Base-by-base conservation (phyloP, 2,329 filamentous ascomycete genomes). In the Chlorencoelia australis region DNA sequence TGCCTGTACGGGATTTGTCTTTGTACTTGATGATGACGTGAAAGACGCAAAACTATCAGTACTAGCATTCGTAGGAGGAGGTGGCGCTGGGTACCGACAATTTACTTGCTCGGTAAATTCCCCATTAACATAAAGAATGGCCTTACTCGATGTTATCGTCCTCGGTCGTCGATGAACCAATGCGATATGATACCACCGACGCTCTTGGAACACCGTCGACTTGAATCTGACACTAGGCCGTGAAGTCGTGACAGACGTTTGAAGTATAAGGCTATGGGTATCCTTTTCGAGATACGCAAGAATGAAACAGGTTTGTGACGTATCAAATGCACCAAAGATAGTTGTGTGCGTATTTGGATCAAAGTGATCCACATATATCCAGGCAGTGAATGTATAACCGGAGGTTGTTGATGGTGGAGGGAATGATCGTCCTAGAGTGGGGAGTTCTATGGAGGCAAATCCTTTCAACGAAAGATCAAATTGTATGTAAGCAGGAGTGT, bases 201-300 rank as follows among this genome's bases (percentile, higher is more conserved):
- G 73, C 44, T 82, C 71, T 49, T 78, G 67, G 53, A 98, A 96
- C 1, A 70, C 66, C 8, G 79, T 74, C 2, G 82, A 82, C 57
- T 91, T 94, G 68, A 98, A 98, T 38, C 91, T 77, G 30, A 98
- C 84, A 59, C 89, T 96, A 3, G 91, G 89, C 40, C 82, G 76
- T 35, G 77, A 70, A 7, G 87, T 87, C 35, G 78, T 84, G 42
- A 96, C 82, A 13, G 91, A 95, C 6, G 93, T 96, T 61, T 98
- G 91, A 5, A 98, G 66, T 48, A 98, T 98, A 48, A 98, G 82
- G 60, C 94, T 91, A 42, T 75, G 83, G 2, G 86, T 94, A 57
- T 95, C 88, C 54, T 82, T 87, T 57, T 98, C 93, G 25, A 98
- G 69, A 54, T 98, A 98, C 42, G 87, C 79, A 49, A 98, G 75